Percentiles rank a stretch among this genome's conserved stretches.
These are phyloP conservation scores for Apiospora saccharicola DNA, from an alignment of 2,329 filamentous ascomycete genomes.

Conservation along the genomic window DNA sequence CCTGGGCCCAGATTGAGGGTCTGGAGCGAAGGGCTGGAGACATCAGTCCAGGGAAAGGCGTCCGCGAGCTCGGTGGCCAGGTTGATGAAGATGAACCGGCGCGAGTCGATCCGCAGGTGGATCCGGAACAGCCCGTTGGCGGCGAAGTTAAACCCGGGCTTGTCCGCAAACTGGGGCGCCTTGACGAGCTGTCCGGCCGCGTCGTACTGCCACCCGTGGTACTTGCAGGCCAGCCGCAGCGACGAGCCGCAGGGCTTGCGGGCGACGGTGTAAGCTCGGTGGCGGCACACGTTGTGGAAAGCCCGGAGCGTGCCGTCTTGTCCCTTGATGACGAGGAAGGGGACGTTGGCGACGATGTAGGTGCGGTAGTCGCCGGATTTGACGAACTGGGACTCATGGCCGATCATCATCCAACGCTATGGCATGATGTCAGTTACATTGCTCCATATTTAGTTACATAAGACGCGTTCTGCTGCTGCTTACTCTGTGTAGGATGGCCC, in stretches of 20 bases:
- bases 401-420: constrained; percentile 24
- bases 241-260: constrained; percentile 57
- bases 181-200: constrained; percentile 64
- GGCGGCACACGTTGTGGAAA: constrained; percentile 69
- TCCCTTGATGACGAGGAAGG: constrained; percentile 61
- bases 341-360: constrained; percentile 61
- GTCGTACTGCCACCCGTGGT: constrained; percentile 70
- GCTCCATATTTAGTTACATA: neutral
- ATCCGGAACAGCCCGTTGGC: constrained; percentile 64
- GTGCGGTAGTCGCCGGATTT: constrained; percentile 64
- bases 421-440: neutral
- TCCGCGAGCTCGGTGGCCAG: constrained; percentile 22
- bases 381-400: constrained; percentile 49
- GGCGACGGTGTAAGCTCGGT: constrained; percentile 66
- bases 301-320: constrained; percentile 59
- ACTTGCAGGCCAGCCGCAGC: constrained; percentile 63
- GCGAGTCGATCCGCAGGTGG: constrained; percentile 57
- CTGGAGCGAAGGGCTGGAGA: neutral
- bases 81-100: neutral
- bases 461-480: neutral
- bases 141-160: constrained; percentile 62
- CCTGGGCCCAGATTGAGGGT: neutral
- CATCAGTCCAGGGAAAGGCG: constrained; percentile 25
- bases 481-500: constrained; percentile 22
- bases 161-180: constrained; percentile 63